Evolutionary conservation across 169 alveolate species (phyloP), one percentile per base, ranked within the genome.

Genomic region (Theileria parva): DNA sequence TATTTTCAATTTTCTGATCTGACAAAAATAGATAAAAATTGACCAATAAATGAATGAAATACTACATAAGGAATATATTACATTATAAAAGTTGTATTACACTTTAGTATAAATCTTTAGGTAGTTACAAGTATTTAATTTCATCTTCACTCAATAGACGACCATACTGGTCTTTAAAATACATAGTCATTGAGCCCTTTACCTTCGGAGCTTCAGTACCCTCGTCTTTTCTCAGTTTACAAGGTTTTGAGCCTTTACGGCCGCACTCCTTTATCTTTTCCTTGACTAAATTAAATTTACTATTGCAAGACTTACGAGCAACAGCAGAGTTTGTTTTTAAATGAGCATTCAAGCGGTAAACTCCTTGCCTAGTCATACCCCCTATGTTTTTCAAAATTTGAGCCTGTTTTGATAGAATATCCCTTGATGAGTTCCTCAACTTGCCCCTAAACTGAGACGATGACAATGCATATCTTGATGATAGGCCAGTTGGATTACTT

Each of bases 1-100:
- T 30, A 39, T 27, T 66, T 66, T 66, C 74, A 28, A 30, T 39
- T 17, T 66, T 34, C 13, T 23, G 61, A 39, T 66, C 61, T 11
- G 11, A 8, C 13, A 0, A 44, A 44, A 60, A 30, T 13, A 8
- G n/a, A 11, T 32, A 28, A 60, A 60, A 60, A 60, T 30, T 60
- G 5, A 30, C 13, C n/a, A 60, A 32, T 30, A 60, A 60, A 30
- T 13, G 21, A 60, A 60, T 60, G n/a, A 13, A 60, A 60, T 60
- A 60, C 1, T 60, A 60, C 8, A 30, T 28, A 60, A 9, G 17
- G 12, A 11, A 28, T 60, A 60, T 60, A 15, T 30, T 9, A 8
- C 17, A 60, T 1, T 30, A 30, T 30, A 13, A 4, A 32, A 4
- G 8, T 60, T 30, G 8, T 60, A 32, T 30, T 60, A 28, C 68